Base-by-base conservation (phyloP, 2,329 filamentous ascomycete species). In the Cladosporium velox region DNA sequence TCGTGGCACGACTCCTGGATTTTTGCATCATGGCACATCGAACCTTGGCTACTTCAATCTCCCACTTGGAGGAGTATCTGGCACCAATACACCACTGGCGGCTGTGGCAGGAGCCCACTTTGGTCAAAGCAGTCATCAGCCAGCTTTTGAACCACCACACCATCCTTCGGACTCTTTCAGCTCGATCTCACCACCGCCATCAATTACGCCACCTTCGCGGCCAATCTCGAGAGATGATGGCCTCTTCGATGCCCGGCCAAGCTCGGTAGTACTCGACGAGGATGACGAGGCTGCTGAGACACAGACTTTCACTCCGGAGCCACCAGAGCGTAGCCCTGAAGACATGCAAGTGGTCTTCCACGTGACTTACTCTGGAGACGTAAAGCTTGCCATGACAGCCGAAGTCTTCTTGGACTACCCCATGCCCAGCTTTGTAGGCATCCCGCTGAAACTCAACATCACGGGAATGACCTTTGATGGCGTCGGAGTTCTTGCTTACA, bases 331-430 rank as follows among this genome's bases (percentile, higher is more conserved):
- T 4, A 87, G 89, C 30, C 86, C 91, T 2, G 92, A 97, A 70
- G 95, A 99, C 75, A 85, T 97, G 63, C 95, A 99, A 77, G 91
- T 96, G 59, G 91, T 98, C 6, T 94, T 96, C 74, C 90, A 93
- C 70, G 93, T 96, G 67, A 89, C 88, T 65, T 99, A 99, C 78
- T 87, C 90, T 2, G 95, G 95, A 35, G 91, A 97, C 74, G 86
- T 99, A 66, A 89, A 89, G 70, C 86, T 99, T 66, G 92, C 93
- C 68, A 84, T 99, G 59, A 98, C 95, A 28, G 93, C 95, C 0
- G 93, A 98, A 79, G 97, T 99, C 51, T 83, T 98, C 35, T 88
- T 99, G 38, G 95, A 99, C 79, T 99, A 99, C 77, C 95, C 95
- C 0, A 98, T 98, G 92, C 93, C 93, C 49, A 96, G 92, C 81